These are phyloP conservation scores for Ustilago crameri DNA, from an alignment of 1,284 basidiomycete species.

Conservation along the genomic window DNA sequence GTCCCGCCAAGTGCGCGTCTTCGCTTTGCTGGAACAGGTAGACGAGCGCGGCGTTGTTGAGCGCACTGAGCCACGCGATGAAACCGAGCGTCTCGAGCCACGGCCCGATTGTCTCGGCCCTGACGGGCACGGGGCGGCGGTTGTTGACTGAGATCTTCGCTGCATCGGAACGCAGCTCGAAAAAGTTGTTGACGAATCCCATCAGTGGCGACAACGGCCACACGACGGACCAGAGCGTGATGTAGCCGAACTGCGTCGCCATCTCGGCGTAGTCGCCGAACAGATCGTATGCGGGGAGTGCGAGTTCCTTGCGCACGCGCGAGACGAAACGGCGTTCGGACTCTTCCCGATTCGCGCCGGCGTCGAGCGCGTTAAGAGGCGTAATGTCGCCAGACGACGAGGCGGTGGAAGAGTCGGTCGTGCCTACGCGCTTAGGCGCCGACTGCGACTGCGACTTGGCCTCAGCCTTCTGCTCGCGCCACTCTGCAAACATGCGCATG, in stretches of 20 bases:
- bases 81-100: conserved; percentile 83
- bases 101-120: conserved; percentile 90
- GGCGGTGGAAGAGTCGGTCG: conserved; percentile 7
- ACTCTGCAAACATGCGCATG: conserved; percentile 69
- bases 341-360: conserved; percentile 12
- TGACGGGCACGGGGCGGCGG: conserved; percentile 83
- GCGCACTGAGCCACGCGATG: conserved; percentile 56
- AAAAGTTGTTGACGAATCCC: conserved; percentile 78
- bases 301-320: conserved; percentile 80
- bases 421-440: conserved; percentile 6
- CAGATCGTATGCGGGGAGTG: conserved; percentile 78
- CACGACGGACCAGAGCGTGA: conserved; percentile 89
- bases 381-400: conserved; percentile 27
- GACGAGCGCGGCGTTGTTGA: conserved; percentile 56
- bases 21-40: conserved; percentile 59
- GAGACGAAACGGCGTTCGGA: conserved; percentile 81
- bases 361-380: neutral
- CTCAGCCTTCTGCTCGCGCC: conserved; percentile 26
- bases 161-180: conserved; percentile 92
- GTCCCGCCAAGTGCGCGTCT: conserved; percentile 33
- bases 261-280: conserved; percentile 88
- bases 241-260: conserved; percentile 84
- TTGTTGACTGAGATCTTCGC: conserved; percentile 91
- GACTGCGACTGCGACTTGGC: conserved; percentile 12
- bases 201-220: conserved; percentile 83